Evolutionary conservation across 2,329 filamentous ascomycete species (phyloP), one percentile per base, ranked within the genome.

Genomic region (Exserohilum rostratum): DNA sequence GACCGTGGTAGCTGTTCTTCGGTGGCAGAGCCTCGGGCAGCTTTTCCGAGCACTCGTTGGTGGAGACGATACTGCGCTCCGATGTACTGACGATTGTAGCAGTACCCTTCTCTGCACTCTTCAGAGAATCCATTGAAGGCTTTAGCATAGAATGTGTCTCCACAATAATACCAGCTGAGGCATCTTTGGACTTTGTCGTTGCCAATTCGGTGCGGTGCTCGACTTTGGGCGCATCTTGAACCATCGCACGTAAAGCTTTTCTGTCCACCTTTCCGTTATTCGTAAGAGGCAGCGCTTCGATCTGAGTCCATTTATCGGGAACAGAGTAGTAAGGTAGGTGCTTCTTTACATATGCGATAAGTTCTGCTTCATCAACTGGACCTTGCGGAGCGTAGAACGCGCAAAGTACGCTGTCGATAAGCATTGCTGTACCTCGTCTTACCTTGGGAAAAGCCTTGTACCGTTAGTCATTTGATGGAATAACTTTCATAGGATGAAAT

Each of bases 221-320:
- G 12, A 51, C 30, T 17, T 35, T 40, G 5, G 12, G 17, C 20
- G 15, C 18, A 2, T 13, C 17, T 27, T 29, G 12, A 43, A 56
- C 54, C 17, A 79, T 60, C 13, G 66, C 62, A 9, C 67, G 69
- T 2, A 86, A 76, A 4, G 70, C 68, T 33, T 70, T 74, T 73
- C 83, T 84, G 68, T 86, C 80, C 38, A 84, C 78, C 68, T 85
- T 85, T 35, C 83, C 83, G 56, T 85, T 85, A 2, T 76, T 61
- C 0, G 83, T 85, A 17, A 82, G 74, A 1, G 82, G 81, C 33
- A 85, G 76, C 3, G 71, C 68, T 0, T 72, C 64, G 5, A 82
- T 68, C 27, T 76, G 72, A 30, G 79, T 73, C 65, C 81, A 78
- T 42, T 73, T 67, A 6, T 77, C 74, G 0, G 83, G 83, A 9